Percentiles rank a stretch among this genome's conserved stretches.
Conservation (phyloP, 2,329 filamentous ascomycete genomes). For the Aureobasidium mangrovei region DNA sequence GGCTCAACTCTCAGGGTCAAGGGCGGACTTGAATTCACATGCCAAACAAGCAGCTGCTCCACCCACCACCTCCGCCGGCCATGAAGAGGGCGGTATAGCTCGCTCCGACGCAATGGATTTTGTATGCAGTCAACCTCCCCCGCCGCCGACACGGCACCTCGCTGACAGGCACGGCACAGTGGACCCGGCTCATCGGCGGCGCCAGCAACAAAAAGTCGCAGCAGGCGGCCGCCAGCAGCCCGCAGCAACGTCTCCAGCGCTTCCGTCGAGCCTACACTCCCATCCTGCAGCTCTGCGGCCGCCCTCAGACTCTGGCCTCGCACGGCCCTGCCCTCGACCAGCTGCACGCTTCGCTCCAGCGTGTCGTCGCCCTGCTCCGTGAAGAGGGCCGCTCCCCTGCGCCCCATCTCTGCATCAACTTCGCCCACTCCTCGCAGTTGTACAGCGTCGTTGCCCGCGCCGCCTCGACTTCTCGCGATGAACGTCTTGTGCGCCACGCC, state of each 20-base stretch:
- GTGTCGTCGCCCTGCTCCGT: slow-evolving; percentile 60
- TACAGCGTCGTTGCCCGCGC: slow-evolving; percentile 87
- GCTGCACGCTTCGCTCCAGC: slow-evolving; percentile 47
- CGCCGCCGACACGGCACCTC: neutral
- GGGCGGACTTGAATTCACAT: neutral
- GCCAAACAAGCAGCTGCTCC: neutral
- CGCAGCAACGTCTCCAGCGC: slow-evolving; percentile 51
- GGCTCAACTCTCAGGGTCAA: neutral
- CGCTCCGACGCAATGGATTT: slow-evolving; percentile 16
- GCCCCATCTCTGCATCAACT: slow-evolving; percentile 85
- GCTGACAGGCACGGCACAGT: slow-evolving; percentile 32
- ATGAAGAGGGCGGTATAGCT: too few species aligned
- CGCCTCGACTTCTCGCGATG: slow-evolving; percentile 73
- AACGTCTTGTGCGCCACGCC: slow-evolving; percentile 75
- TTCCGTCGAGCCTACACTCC: slow-evolving; percentile 55
- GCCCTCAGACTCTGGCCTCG: slow-evolving; percentile 40
- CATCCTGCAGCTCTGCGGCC: slow-evolving; percentile 54
- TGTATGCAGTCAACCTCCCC: slow-evolving; percentile 1
- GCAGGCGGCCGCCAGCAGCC: slow-evolving; percentile 39
- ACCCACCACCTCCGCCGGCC: too few species aligned
- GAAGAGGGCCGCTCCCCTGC: slow-evolving; percentile 83
- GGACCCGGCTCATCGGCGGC: slow-evolving; percentile 54
- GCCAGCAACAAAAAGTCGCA: slow-evolving; percentile 42
- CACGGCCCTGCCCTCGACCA: slow-evolving; percentile 43
- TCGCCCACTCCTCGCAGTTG: slow-evolving; percentile 76